Base-by-base conservation (phyloP, 371 early-diverging fungal species). In the Mortierella sp. region DNA sequence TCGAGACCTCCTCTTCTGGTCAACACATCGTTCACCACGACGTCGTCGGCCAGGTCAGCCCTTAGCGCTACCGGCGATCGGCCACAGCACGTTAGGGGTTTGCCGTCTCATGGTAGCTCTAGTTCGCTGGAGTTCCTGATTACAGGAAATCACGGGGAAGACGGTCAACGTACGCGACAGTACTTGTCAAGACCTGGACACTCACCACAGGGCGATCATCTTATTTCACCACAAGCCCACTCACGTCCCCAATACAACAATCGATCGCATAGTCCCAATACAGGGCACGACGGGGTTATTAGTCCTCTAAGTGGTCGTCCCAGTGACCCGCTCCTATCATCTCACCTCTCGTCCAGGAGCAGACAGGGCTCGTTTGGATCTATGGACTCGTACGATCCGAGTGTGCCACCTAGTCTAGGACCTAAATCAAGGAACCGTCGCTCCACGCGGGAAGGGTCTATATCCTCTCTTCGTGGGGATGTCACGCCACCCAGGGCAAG, bases 301-400 rank as follows among this genome's bases (percentile, higher is more conserved):
- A 45, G 45, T 39, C 10, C 45, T n/a, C 17, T 53, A 29, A 17
- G 46, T 41, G 28, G 19, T 28, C 45, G 39, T 16, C 46, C 41
- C 13, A 17, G 25, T 13, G 50, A 39, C 39, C 21, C 29, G 7
- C 21, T 60, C 34, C 39, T 54, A 17, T 46, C 60, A n/a, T 47
- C 52, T 3, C 44, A 17, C 6, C 37, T 31, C 1, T 22, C 50
- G 17, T 50, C 68, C 0, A 58, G 74, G 57, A 74, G 63, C 34
- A 57, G 74, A 14, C 63, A 74, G 25, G 64, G 64, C 9, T 74
- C 74, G 0, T 63, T 60, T 43, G 74, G 68, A 39, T 74, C 74
- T 22, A 57, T 14, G 24, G 54, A 72, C 29, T 45, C 43, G 22
- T 49, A 54, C 48, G 70, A 70, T 37, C 17, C 56, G 8, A 47